Base-by-base conservation (phyloP, 2,329 filamentous ascomycete species). In the Gremmenia infestans region DNA sequence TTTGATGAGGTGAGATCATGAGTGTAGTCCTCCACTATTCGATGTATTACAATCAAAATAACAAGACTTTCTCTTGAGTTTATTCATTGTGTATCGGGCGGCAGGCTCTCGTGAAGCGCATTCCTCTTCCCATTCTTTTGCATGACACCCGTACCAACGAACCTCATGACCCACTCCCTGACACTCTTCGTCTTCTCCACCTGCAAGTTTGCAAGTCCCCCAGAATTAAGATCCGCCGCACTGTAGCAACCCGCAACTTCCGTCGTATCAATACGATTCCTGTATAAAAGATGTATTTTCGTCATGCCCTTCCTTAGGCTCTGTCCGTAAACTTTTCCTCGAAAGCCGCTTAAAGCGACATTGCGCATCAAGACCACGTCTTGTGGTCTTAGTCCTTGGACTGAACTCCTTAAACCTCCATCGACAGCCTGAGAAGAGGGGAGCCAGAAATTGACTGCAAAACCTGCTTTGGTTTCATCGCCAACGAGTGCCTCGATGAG, bases 371-470 rank as follows among this genome's bases (percentile, higher is more conserved):
- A 77, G 5, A 97, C 76, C 1, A 96, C 81, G 67, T 97, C 91
- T 64, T 87, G 86, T 0, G 83, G 74, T 47, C 85, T 78, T 35
- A 96, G 72, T 0, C 68, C 71, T 1, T 73, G 69, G 9, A 80
- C 64, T 8, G 58, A 49, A 22, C 32, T 55, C 28, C 53, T 65
- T 39, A 61, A 60, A 53, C 50, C 59, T 42, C 60, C 66, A 54
- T 71, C 68, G n/a, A 48, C 62, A 49, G 54, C 35, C 15, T 54
- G 61, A 40, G 37, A 61, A 46, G 60, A 59, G 3, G 79, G 73
- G 1, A 96, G 74, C 93, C 93, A 97, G 69, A 96, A 91, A 2
- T 88, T 92, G 54, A 97, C 78, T 28, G 80, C 83, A 72, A 97
- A 96, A 2, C 87, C 88, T 0, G 89, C 82, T 60, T 80, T 82